Evolutionary conservation across 2,329 filamentous ascomycete genomes (phyloP), one percentile per base, ranked within the genome.

Genomic region (Diaporthe caulivora): DNA sequence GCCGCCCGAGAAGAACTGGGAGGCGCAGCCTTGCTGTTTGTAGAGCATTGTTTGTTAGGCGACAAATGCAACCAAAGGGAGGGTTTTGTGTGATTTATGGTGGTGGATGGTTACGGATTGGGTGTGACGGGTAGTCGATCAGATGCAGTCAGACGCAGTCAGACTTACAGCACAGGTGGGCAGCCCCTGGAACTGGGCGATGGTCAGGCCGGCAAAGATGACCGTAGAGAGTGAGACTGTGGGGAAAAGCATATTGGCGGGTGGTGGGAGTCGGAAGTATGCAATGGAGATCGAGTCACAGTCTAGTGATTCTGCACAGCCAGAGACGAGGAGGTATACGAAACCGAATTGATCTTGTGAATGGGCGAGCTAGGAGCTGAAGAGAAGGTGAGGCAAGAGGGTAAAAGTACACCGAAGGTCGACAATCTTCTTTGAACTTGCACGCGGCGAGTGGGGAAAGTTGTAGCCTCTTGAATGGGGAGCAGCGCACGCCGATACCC

Each of bases 141-240:
- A 26, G 49, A 86, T n/a, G n/a, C n/a, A n/a, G n/a, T n/a, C n/a
- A n/a, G n/a, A n/a, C n/a, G n/a, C n/a, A n/a, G n/a, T 42, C 40
- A 26, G 49, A 86, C 88, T 79, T 85, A 92, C 90, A 76, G 90
- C 89, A 78, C 87, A 92, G 13, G 76, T 74, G 21, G 89, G 91
- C 64, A 89, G 85, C 51, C 78, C 79, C 40, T 78, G 77, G 72
- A 86, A 78, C 79, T 90, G 88, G 51, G 87, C 87, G 75, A 84
- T 82, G 76, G 88, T 86, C 74, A 91, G 82, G 82, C 86, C 86
- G 77, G 88, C 85, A 62, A 90, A 82, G 77, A 88, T 86, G 77
- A 90, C 81, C 75, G 86, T 80, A 76, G 88, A 80, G 77, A 87
- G 77, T 18, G 58, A 67, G 47, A 53, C 13, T 73, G 86, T 80